Conservation (phyloP, 2,329 filamentous ascomycete genomes). For the Hypoxylon sp. region DNA sequence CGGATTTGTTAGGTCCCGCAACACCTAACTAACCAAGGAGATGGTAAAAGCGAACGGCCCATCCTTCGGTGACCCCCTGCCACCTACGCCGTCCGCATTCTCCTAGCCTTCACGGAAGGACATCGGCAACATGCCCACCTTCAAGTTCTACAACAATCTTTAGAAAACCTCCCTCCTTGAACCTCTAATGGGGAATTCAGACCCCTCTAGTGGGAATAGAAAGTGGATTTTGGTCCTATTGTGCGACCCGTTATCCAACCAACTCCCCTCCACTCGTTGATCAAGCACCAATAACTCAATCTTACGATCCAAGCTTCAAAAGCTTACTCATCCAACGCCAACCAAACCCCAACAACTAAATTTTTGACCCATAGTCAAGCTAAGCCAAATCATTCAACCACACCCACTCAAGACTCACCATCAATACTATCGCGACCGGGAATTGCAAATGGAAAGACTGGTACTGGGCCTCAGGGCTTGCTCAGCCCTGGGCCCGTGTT, state of each 20-base stretch:
- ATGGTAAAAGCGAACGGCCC: slow-evolving; percentile 79
- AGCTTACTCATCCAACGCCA: no score
- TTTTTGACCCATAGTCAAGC: no score
- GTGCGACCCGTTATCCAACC: background rate
- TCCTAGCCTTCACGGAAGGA: background rate
- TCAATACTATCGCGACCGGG: slow-evolving; percentile 24
- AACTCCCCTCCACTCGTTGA: no score
- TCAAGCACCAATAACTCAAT: no score
- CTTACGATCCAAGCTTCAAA: no score
- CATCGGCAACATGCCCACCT: background rate
- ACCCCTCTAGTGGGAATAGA: background rate
- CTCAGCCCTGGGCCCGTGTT: slow-evolving; percentile 10
- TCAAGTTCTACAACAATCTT: background rate
- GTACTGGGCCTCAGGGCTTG: slow-evolving; percentile 1
- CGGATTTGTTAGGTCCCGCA: slow-evolving; percentile 92
- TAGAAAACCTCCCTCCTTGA: background rate
- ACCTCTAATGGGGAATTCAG: background rate
- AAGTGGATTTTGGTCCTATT: background rate
- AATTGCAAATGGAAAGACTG: slow-evolving; percentile 32
- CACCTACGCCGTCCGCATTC: background rate
- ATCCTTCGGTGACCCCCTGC: background rate
- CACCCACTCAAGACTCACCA: slow-evolving; percentile 1
- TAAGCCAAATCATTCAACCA: no score
- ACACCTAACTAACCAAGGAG: slow-evolving; percentile 81
- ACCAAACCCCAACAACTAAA: no score